Conservation (phyloP, 306 rosid genomes). For the Lathyrus sativus region DNA sequence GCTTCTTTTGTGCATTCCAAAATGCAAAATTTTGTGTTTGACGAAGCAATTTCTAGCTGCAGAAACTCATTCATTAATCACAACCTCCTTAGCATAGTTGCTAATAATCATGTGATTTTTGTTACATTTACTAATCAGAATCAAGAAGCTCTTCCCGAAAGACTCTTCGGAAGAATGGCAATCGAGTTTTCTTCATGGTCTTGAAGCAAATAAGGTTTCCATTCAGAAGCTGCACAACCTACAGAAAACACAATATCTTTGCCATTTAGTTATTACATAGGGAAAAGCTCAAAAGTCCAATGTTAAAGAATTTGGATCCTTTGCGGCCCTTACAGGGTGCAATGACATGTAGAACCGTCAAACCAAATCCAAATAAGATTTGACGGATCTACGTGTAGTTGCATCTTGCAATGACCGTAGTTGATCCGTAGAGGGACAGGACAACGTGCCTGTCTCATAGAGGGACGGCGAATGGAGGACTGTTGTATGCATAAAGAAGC, state of each 20-base stretch:
- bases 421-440: not conserved
- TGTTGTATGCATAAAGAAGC: slow-evolving; percentile 85
- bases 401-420: not conserved
- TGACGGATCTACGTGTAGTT: not conserved
- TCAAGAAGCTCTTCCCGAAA: slow-evolving; percentile 58
- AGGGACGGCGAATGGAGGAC: slow-evolving; percentile 84
- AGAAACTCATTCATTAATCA: slow-evolving; percentile 21
- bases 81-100: not conserved
- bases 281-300: not conserved
- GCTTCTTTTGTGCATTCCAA: not conserved
- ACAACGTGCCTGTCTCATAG: slow-evolving; percentile 66
- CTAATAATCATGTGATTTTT: slow-evolving; percentile 4
- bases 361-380: not conserved
- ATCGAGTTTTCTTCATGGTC: slow-evolving; percentile 61
- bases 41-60: slow-evolving; percentile 21
- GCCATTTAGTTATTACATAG: not conserved
- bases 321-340: not conserved
- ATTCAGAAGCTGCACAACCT: slow-evolving; percentile 74
- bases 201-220: slow-evolving; percentile 79
- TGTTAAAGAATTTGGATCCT: not conserved
- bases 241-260: slow-evolving; percentile 29
- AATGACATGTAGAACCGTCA: not conserved
- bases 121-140: slow-evolving; percentile 38
- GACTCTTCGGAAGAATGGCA: slow-evolving; percentile 62
- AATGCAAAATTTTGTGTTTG: slow-evolving; percentile 33